A percentile compares a stretch with the other conserved stretches of the same genome.
These are phyloP conservation scores for Pichia gijzeniarum DNA, from an alignment of 805 yeast genomes.

Conservation along the genomic window DNA sequence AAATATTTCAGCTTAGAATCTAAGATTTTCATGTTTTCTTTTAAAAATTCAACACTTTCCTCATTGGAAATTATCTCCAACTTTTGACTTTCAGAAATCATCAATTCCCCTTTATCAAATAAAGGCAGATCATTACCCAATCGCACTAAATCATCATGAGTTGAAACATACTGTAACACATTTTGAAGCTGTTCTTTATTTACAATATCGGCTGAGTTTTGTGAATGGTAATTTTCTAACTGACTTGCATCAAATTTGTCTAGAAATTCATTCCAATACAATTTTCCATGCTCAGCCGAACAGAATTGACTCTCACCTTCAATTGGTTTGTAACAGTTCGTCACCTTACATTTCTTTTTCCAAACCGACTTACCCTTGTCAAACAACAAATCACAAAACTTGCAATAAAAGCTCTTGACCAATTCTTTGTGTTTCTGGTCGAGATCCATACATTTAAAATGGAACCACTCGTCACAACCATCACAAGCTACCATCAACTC, in stretches of 20 bases:
- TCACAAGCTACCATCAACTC: constrained; percentile 91
- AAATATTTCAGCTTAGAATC: constrained; percentile 22
- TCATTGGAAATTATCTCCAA: constrained; percentile 20
- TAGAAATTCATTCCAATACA: constrained; percentile 33
- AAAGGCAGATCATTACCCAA: constrained; percentile 40
- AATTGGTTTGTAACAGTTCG: constrained; percentile 51
- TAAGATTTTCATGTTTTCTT: constrained; percentile 13
- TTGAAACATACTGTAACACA: constrained; percentile 14
- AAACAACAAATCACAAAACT: constrained; percentile 51
- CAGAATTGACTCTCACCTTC: constrained; percentile 62
- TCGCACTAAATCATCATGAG: constrained; percentile 19
- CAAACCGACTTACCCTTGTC: constrained; percentile 51
- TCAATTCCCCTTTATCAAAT: constrained; percentile 19
- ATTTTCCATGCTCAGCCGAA: constrained; percentile 59
- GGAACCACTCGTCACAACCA: constrained; percentile 94
- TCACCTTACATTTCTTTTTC: constrained; percentile 70
- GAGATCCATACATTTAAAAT: constrained; percentile 68
- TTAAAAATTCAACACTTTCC: constrained; percentile 15
- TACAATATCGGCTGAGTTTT: neutral
- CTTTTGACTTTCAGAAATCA: constrained; percentile 5
- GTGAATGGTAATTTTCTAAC: neutral
- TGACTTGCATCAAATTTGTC: constrained; percentile 10
- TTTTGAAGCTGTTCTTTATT: constrained; percentile 1
- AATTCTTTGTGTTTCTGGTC: constrained; percentile 44
- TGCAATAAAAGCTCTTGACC: constrained; percentile 64